Conservation (phyloP, 2,329 filamentous ascomycete species). For the Fonsecaea nubica region DNA sequence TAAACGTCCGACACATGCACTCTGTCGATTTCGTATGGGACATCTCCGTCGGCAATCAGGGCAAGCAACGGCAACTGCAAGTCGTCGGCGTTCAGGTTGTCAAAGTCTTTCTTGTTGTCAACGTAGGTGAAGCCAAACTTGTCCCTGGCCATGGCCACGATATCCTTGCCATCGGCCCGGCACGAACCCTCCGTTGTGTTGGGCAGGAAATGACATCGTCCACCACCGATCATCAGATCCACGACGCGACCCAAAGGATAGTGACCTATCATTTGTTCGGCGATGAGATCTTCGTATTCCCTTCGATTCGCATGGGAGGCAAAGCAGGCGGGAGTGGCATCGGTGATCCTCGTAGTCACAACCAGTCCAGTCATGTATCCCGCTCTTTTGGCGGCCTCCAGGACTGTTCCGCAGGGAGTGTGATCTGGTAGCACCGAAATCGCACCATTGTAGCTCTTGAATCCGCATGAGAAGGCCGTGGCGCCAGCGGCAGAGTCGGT, state of each 20-base stretch:
- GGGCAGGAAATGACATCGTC: slow-evolving; percentile 88
- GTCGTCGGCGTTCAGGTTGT: slow-evolving; percentile 68
- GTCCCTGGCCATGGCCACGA: slow-evolving; percentile 73
- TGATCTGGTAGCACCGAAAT: slow-evolving; percentile 87
- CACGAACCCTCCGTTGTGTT: slow-evolving; percentile 84
- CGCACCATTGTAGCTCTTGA: slow-evolving; percentile 96
- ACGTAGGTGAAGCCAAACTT: slow-evolving; percentile 80
- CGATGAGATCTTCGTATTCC: slow-evolving; percentile 85
- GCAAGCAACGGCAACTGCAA: slow-evolving; percentile 83
- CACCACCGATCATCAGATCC: slow-evolving; percentile 91
- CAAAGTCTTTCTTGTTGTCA: slow-evolving; percentile 74
- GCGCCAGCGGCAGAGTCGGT: slow-evolving; percentile 97
- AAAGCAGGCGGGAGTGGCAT: slow-evolving; percentile 96
- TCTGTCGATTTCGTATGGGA: slow-evolving; percentile 94
- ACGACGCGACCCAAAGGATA: slow-evolving; percentile 85
- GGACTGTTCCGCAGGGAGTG: slow-evolving; percentile 84
- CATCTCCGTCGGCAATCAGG: slow-evolving; percentile 79
- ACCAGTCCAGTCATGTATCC: slow-evolving; percentile 94
- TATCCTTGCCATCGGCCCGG: slow-evolving; percentile 76
- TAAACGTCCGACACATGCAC: slow-evolving; percentile 78
- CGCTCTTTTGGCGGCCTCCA: slow-evolving; percentile 90
- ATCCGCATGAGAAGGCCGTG: slow-evolving; percentile 90
- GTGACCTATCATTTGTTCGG: slow-evolving; percentile 87
- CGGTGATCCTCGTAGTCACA: slow-evolving; percentile 92
- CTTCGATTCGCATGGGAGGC: slow-evolving; percentile 83